Conservation (phyloP, 2,329 filamentous ascomycete genomes). For the Nemania bipapillata region DNA sequence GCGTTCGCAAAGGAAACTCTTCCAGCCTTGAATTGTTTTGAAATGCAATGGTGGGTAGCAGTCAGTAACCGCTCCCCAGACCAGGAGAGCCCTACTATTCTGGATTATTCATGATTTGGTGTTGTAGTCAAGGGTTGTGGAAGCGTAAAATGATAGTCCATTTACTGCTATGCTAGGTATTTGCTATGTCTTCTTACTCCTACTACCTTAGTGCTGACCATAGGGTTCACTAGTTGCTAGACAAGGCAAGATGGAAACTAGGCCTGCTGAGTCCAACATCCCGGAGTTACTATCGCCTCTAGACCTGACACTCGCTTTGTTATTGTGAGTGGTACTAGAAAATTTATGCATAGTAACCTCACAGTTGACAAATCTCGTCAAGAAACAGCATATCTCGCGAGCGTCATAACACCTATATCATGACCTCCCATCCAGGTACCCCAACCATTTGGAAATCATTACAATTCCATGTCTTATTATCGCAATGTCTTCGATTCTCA, state of each 20-base stretch:
- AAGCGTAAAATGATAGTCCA: neutral
- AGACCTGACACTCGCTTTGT: no score
- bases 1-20: neutral
- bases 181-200: neutral
- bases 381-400: constrained; percentile 38
- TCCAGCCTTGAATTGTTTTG: no score
- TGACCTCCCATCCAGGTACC: constrained; percentile 33
- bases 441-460: constrained; percentile 41
- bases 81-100: neutral
- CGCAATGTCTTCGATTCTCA: constrained; percentile 4
- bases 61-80: neutral
- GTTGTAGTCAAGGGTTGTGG: no score
- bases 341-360: no score
- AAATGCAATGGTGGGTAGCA: neutral
- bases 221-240: neutral
- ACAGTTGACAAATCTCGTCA: neutral
- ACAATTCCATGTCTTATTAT: constrained; percentile 33
- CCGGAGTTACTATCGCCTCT: neutral
- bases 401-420: constrained; percentile 44
- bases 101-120: no score
- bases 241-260: neutral
- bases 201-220: neutral
- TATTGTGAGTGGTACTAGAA: no score
- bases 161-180: neutral
- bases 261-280: neutral